phyloP scores from a whole-genome alignment of 139 green algal genomes.

The Micractinium conductrix region DNA sequence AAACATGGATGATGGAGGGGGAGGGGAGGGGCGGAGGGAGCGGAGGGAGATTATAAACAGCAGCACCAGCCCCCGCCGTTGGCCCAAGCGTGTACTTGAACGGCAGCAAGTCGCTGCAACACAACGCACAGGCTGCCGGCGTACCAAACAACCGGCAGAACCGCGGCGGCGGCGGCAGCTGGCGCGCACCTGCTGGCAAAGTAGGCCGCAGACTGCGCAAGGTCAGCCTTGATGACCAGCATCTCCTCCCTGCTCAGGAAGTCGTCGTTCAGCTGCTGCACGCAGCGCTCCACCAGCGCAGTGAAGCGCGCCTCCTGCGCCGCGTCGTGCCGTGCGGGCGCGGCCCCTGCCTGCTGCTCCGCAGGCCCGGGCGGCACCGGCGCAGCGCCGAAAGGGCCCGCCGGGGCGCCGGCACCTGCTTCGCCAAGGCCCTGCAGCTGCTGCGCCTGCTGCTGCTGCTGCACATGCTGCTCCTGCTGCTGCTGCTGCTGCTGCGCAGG shows the following conservation, averaged over 20 bases:
- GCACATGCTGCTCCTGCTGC: not conserved
- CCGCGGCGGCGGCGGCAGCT: not conserved
- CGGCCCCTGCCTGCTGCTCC: not conserved
- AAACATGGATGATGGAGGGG: not conserved
- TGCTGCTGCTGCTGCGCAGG: not conserved
- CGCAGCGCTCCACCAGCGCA: conserved; percentile 24
- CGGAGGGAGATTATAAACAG: too few relatives aligned
- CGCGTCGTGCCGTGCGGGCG: conserved; percentile 1
- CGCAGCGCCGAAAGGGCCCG: not conserved
- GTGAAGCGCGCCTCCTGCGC: conserved; percentile 29
- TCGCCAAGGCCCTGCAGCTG: not conserved
- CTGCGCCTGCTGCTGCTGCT: not conserved
- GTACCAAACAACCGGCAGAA: too few relatives aligned
- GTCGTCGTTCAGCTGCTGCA: conserved; percentile 34
- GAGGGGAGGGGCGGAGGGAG: not conserved
- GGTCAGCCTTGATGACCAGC: conserved; percentile 32
- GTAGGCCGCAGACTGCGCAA: conserved; percentile 8
- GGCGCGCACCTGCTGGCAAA: not conserved
- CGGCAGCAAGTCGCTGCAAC: too few relatives aligned
- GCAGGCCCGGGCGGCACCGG: too few relatives aligned
- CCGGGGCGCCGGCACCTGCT: not conserved
- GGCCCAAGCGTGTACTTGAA: too few relatives aligned
- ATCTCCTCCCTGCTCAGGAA: conserved; percentile 21
- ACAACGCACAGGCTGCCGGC: too few relatives aligned
- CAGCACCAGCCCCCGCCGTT: too few relatives aligned